Base-by-base conservation (phyloP, 2,329 filamentous ascomycete species). In the Cladosporium sp. region DNA sequence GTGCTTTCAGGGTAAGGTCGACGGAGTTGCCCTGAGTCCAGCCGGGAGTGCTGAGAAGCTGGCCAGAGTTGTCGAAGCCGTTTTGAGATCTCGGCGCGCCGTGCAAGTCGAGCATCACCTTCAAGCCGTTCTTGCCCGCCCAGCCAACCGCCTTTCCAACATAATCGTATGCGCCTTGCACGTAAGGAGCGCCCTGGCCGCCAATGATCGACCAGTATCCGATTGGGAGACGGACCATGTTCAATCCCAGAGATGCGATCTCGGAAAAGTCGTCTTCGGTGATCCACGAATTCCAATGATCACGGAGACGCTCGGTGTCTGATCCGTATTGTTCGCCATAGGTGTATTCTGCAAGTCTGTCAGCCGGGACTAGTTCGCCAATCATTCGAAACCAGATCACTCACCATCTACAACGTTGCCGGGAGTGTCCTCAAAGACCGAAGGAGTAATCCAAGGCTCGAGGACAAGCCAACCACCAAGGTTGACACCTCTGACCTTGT, bases 51-150 rank as follows among this genome's bases (percentile, higher is more conserved):
- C 54, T 49, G 45, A 68, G 68, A 39, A 69, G 72, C 16, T 50
- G 49, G 39, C 83, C 83, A 50, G 77, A 81, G 67, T 85, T 85
- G 65, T 85, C 82, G 60, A 84, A 85, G 3, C 82, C 82, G 55
- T 85, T 85, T 59, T 85, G 82, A 7, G 79, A 83, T 4, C 76
- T 75, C 18, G 80, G 78, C 30, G 80, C 79, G 57, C 83, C 83
- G 60, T 87, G 84, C 18, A 86, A 67, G 62, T 87, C 84, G 58
- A 87, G 75, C 68, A 85, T 77, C n/a, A 82, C 70, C 62, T 80
- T 78, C 36, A 81, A 60, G 1, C 74, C 74, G 0, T 74, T 66
- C 29, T 68, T 67, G 38, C 76, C 62, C 3, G 79, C 75, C 78
- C 79, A 83, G 42, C 76, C 74, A 43, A 82, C 74, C 12, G 78